phyloP scores from a whole-genome alignment of 768 basidiomycete genomes.

The Hebeloma cylindrosporum region DNA sequence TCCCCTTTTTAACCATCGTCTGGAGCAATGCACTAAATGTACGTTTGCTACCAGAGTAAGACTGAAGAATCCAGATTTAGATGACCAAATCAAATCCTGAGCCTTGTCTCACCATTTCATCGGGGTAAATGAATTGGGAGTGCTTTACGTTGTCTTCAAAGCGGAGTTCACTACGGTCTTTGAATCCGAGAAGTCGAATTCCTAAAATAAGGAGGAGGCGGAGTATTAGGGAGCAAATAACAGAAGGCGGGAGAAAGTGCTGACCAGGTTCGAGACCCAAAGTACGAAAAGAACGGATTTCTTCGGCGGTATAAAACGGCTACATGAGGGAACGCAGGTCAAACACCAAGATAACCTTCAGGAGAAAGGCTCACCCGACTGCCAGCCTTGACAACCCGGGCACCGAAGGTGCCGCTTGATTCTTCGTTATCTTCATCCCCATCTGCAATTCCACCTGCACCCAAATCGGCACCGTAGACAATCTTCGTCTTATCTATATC shows the following conservation, averaged over 20 bases:
- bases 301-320: conserved; percentile 86
- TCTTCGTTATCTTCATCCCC: conserved; percentile 40
- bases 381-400: conserved; percentile 48
- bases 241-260: not conserved
- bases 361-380: conserved; percentile 44
- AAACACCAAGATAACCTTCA: not conserved
- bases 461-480: conserved; percentile 44
- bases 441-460: conserved; percentile 31
- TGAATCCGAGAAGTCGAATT: conserved; percentile 92
- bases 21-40: conserved; percentile 87
- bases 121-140: conserved; percentile 87
- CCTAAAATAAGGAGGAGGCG: conserved; percentile 52
- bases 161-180: conserved; percentile 61
- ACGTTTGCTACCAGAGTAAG: conserved; percentile 87
- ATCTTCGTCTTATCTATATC: conserved; percentile 46
- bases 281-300: conserved; percentile 79
- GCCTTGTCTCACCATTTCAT: conserved; percentile 78
- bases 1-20: conserved; percentile 77
- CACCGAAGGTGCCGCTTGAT: conserved; percentile 29
- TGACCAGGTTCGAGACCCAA: conserved; percentile 75
- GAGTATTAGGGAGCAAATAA: not conserved
- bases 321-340: conserved; percentile 27
- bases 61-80: conserved; percentile 33
- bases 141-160: conserved; percentile 95
- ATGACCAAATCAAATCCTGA: not conserved